These are phyloP conservation scores for Poterioochromonas sp. DNA, from an alignment of 352 stramenopile species.

Conservation along the genomic window DNA sequence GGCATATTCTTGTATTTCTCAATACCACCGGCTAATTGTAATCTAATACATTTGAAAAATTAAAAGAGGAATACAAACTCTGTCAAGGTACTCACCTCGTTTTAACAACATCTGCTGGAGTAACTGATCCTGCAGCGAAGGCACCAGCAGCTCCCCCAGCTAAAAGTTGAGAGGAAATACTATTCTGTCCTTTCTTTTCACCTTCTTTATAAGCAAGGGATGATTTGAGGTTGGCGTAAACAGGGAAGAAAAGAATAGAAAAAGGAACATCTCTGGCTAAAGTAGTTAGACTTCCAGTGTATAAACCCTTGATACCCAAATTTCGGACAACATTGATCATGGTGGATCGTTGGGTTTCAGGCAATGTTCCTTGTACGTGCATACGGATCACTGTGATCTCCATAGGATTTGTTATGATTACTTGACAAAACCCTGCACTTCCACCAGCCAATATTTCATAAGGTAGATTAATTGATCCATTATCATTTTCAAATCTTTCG, in stretches of 20 bases:
- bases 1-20: constrained; percentile 58
- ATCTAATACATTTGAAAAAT: background rate
- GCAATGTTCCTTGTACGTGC: constrained; percentile 63
- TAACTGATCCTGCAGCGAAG: constrained; percentile 33
- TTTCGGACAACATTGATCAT: constrained; percentile 46
- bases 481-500: constrained; percentile 51
- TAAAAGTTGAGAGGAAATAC: constrained; percentile 49
- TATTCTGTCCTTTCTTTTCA: constrained; percentile 51
- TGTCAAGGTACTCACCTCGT: constrained; percentile 59
- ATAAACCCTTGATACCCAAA: constrained; percentile 61
- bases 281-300: constrained; percentile 61
- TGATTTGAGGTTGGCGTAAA: constrained; percentile 62
- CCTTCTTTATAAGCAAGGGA: no score
- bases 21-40: constrained; percentile 58
- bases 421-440: constrained; percentile 57
- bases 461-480: constrained; percentile 55
- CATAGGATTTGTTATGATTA: constrained; percentile 69
- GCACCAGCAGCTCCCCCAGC: background rate
- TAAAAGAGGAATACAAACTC: background rate
- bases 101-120: constrained; percentile 66
- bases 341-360: constrained; percentile 53
- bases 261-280: constrained; percentile 71
- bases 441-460: constrained; percentile 61
- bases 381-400: constrained; percentile 78
- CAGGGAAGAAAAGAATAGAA: constrained; percentile 69